Evolutionary conservation across 83 land plant genomes (phyloP), one percentile per base, ranked within the genome.

Genomic region (Thuja plicata): DNA sequence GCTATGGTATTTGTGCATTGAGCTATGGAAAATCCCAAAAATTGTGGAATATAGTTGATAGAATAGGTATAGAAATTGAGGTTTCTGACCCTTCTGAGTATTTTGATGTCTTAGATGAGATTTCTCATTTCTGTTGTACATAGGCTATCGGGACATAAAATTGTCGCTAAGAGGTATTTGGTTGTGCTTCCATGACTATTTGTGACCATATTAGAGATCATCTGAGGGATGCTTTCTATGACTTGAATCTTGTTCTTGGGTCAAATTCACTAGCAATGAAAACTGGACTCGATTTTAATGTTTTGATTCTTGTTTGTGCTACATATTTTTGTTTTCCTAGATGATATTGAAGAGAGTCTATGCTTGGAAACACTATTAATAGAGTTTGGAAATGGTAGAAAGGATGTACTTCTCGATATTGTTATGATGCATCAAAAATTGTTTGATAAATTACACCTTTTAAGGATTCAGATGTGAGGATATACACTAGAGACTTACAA

Each of bases 1-100:
- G 92, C 95, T 85, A 95, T 97, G 92, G 96, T 97, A 16, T 90
- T 98, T 82, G 90, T 96, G 88, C 99, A 98, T 88, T 92, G 96
- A 57, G 92, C 95, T 19, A 92, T 96, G 85, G 97, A 96, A 76
- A 98, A 97, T 92, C 88, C 96, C 88, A 98, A 98, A 90, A 95
- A 95, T 80, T 98, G 99, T 73, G 89, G 96, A 84, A 88, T 95
- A 50, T 98, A 97, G 97, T 97, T 76, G 98, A 97, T 92, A 96
- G 94, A 80, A 93, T 90, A 19, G 99, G 99, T 34, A 97, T 98
- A 85, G 97, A 98, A 88, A 95, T 96, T 98, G 46, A 97, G 91
- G 92, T 96, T 98, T 86, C 90, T 95, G 1, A 90, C 96, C 37
- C 94, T 95, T 34, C 96, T 97, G 7, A 93, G 93, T 88, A 93